These are phyloP conservation scores for Diaporthe caulivora DNA, from an alignment of 2,329 filamentous ascomycete genomes.

Conservation along the genomic window DNA sequence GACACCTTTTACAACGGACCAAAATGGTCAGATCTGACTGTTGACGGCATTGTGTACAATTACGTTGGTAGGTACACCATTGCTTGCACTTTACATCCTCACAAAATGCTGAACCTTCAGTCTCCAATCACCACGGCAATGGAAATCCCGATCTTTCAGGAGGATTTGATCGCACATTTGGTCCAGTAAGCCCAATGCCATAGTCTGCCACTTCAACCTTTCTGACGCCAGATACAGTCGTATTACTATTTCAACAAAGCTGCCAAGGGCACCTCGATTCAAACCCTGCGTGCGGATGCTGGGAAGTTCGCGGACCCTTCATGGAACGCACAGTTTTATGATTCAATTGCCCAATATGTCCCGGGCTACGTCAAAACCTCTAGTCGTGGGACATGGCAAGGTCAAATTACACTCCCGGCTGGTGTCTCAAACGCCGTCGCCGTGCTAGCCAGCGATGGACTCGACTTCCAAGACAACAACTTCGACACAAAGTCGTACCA, in stretches of 20 bases:
- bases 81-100: neutral
- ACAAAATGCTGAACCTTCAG: conserved; percentile 40
- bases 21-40: conserved; percentile 71
- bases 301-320: conserved; percentile 60
- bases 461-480: conserved; percentile 71
- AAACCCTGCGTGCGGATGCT: conserved; percentile 66
- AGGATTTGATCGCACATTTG: conserved; percentile 75
- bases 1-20: conserved; percentile 74
- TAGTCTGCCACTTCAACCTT: conserved; percentile 11
- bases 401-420: conserved; percentile 63
- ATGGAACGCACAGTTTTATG: conserved; percentile 73
- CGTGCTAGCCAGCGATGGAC: conserved; percentile 63
- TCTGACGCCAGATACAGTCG: conserved; percentile 47
- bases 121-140: conserved; percentile 73
- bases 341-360: conserved; percentile 69
- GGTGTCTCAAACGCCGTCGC: conserved; percentile 66
- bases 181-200: conserved; percentile 52
- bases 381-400: conserved; percentile 62
- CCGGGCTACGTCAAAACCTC: conserved; percentile 68
- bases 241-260: conserved; percentile 74
- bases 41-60: conserved; percentile 75
- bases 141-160: conserved; percentile 74
- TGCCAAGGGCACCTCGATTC: conserved; percentile 57
- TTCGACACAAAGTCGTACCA: conserved; percentile 66
- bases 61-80: conserved; percentile 54